Base-by-base conservation (phyloP, 208 protist genomes). In the Trypanosoma avium region DNA sequence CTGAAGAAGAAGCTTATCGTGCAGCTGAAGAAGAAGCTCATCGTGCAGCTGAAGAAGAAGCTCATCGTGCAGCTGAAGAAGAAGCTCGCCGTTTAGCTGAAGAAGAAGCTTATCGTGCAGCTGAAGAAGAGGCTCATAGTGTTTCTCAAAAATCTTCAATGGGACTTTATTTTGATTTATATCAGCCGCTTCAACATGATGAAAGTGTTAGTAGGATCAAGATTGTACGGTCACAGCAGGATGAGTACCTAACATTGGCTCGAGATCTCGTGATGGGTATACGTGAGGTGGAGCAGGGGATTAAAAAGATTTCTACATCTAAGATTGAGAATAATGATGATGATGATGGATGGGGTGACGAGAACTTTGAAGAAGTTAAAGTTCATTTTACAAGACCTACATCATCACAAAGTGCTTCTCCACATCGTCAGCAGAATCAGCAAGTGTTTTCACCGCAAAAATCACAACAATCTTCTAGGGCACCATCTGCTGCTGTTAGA, bases 321-420 rank as follows among this genome's bases (percentile, higher is more conserved):
- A 43, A 83, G 59, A 0, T 30, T 80, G 17, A 38, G 81, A 6
- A 64, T 77, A 24, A 70, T 73, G 65, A 35, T 55, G 13, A 52
- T 73, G 49, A 45, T 65, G 53, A 63, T 78, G 27, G 60, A 15
- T 47, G 65, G 56, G 48, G 22, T 59, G 30, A 36, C 54, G 52
- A 52, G 24, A 68, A 63, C 8, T 80, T 77, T 35, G 75, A 79
- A 47, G 73, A 77, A 29, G 63, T 70, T 0, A 58, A 65, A 29
- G 61, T 69, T 15, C 21, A 47, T n/a, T 62, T 48, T 61, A 5
- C 30, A 10, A 48, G 29, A 56, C 3, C 13, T 5, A 2, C 4
- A 56, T 38, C 33, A 42, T 55, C n/a, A n/a, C n/a, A n/a, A n/a
- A n/a, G n/a, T n/a, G n/a, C n/a, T n/a, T n/a, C n/a, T n/a, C n/a